phyloP scores from a whole-genome alignment of 257 asterid species.

The Gentiana straminea region DNA sequence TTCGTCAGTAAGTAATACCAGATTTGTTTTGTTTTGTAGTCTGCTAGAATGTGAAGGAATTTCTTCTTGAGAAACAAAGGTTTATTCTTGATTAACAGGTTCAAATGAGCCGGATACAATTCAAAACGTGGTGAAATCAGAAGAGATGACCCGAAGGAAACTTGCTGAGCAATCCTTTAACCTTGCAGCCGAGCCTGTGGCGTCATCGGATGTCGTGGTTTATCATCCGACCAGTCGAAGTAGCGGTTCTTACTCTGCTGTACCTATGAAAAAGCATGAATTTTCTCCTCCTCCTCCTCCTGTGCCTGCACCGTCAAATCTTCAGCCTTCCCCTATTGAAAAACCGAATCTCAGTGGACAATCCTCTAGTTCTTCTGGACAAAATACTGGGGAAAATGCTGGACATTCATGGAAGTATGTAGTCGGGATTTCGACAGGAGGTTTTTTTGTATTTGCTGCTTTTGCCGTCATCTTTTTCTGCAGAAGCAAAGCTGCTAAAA shows the following conservation, averaged over 20 bases:
- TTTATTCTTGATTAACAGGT: slow-evolving; percentile 28
- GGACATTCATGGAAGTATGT: slow-evolving; percentile 35
- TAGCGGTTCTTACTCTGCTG: slow-evolving; percentile 82
- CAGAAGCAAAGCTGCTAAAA: slow-evolving; percentile 54
- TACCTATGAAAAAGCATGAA: slow-evolving; percentile 24
- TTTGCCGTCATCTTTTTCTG: slow-evolving; percentile 24
- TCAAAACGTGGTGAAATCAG: slow-evolving; percentile 17
- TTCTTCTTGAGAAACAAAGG: not conserved
- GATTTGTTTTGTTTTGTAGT: not conserved
- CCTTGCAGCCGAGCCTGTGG: slow-evolving; percentile 43
- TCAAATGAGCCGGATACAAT: slow-evolving; percentile 20
- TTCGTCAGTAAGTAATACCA: slow-evolving; percentile 31
- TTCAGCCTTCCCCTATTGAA: slow-evolving; percentile 13
- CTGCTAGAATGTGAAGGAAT: not conserved
- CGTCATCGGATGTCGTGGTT: slow-evolving; percentile 16
- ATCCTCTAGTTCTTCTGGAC: slow-evolving; percentile 11
- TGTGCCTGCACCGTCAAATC: slow-evolving; percentile 8
- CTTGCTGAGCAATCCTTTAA: slow-evolving; percentile 48
- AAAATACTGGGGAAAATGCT: slow-evolving; percentile 10
- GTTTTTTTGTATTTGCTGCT: slow-evolving; percentile 28
- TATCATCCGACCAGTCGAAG: slow-evolving; percentile 55
- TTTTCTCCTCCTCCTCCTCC: slow-evolving; percentile 25
- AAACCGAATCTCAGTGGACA: slow-evolving; percentile 10
- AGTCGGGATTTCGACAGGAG: slow-evolving; percentile 26
- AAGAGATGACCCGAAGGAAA: slow-evolving; percentile 32